phyloP scores from a whole-genome alignment of 768 basidiomycete genomes.

The Fomitopsis pulvina region DNA sequence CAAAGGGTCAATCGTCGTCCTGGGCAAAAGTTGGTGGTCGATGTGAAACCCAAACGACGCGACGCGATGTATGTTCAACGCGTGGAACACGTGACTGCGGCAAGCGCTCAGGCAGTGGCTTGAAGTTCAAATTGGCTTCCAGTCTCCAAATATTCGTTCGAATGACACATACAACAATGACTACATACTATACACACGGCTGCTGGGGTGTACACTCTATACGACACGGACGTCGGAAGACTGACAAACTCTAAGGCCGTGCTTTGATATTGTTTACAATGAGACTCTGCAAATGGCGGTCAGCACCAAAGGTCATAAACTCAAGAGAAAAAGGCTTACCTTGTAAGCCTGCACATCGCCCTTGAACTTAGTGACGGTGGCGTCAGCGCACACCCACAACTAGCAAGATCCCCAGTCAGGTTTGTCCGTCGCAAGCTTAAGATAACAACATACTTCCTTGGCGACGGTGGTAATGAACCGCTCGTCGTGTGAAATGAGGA shows the following conservation, averaged over 20 bases:
- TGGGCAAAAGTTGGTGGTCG: neutral
- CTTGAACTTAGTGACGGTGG: slow-evolving; percentile 72
- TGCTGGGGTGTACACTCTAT: too few species aligned
- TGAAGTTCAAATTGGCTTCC: too few species aligned
- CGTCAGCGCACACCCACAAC: slow-evolving; percentile 93
- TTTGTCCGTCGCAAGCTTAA: slow-evolving; percentile 6
- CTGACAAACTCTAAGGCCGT: too few species aligned
- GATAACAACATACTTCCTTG: slow-evolving; percentile 50
- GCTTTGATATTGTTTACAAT: slow-evolving; percentile 41
- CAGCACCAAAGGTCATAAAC: neutral
- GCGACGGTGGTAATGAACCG: slow-evolving; percentile 89
- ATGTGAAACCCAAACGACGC: neutral
- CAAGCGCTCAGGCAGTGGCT: too few species aligned
- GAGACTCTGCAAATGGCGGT: slow-evolving; percentile 43
- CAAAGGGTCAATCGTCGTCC: neutral
- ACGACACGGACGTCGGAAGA: too few species aligned
- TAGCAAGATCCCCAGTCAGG: slow-evolving; percentile 28
- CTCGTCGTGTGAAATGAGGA: slow-evolving; percentile 93
- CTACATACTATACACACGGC: too few species aligned
- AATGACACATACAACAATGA: too few species aligned
- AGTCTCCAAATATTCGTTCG: too few species aligned
- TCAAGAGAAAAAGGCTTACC: slow-evolving; percentile 32
- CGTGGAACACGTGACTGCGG: slow-evolving; percentile 7
- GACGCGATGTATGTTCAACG: slow-evolving; percentile 1
- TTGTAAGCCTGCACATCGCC: slow-evolving; percentile 93